phyloP scores from a whole-genome alignment of 345 rosid species.

The Aethionema arabicum region DNA sequence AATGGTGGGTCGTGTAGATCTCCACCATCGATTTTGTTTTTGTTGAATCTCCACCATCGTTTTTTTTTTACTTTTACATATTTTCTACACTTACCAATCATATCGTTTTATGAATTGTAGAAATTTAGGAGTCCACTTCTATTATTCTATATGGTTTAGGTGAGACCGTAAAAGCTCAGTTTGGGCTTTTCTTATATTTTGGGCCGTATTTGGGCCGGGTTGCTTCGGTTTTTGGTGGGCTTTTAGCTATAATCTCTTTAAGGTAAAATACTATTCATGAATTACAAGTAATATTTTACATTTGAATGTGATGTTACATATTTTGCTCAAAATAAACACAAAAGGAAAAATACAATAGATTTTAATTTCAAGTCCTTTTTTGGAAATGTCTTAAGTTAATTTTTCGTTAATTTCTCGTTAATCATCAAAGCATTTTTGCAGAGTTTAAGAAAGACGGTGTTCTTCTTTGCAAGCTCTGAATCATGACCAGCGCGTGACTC shows the following conservation, averaged over 20 bases:
- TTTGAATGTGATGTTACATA: no score
- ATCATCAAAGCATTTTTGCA: constrained; percentile 45
- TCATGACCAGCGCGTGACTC: constrained; percentile 9
- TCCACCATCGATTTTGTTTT: constrained; percentile 29
- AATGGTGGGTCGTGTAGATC: constrained; percentile 11
- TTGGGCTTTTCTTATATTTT: no score
- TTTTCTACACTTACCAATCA: constrained; percentile 15
- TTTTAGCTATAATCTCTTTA: no score
- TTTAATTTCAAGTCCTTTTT: neutral
- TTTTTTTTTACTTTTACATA: constrained; percentile 4
- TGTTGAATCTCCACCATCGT: constrained; percentile 18
- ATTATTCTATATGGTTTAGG: no score
- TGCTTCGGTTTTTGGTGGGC: no score
- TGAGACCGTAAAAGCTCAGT: no score
- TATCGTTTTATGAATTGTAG: neutral
- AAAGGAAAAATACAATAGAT: constrained; percentile 4
- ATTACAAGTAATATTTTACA: no score
- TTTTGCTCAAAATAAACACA: neutral
- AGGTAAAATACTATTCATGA: no score
- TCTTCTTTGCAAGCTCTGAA: constrained; percentile 33
- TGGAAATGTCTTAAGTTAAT: neutral
- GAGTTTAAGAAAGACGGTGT: constrained; percentile 35
- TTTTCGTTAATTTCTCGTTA: constrained; percentile 31
- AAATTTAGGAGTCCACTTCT: no score
- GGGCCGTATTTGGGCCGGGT: no score